Conservation (phyloP, 257 asterid species). For the Paulownia fortunei region DNA sequence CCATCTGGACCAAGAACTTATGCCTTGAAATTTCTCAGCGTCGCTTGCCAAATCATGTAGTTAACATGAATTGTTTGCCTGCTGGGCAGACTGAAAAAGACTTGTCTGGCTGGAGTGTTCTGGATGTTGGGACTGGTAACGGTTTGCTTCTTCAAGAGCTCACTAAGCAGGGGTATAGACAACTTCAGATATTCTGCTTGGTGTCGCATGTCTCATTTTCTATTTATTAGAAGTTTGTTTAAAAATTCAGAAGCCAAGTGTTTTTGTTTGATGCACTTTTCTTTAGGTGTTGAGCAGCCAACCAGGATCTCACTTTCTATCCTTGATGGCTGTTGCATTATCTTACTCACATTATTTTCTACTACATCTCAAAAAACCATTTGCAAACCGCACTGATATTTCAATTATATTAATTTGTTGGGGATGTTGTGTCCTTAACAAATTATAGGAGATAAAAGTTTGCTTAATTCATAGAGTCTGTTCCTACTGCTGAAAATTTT, state of each 20-base stretch:
- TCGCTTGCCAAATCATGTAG: constrained; percentile 66
- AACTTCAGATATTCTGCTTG: constrained; percentile 35
- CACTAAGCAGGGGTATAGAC: constrained; percentile 88
- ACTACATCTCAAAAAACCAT: background rate
- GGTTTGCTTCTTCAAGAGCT: constrained; percentile 97
- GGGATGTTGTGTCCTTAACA: constrained; percentile 2
- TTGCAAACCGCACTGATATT: background rate
- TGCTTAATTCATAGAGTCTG: background rate
- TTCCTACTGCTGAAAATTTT: background rate
- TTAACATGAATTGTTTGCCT: constrained; percentile 50
- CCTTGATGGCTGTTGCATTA: constrained; percentile 18
- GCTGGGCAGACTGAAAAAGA: constrained; percentile 64
- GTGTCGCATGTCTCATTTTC: background rate
- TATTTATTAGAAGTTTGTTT: background rate
- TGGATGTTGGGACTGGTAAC: constrained; percentile 98
- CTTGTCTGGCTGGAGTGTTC: constrained; percentile 78
- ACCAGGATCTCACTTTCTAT: background rate
- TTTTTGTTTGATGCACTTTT: constrained; percentile 8
- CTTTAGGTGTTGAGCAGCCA: background rate
- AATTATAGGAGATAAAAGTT: background rate
- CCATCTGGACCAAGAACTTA: constrained; percentile 82
- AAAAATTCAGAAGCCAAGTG: background rate
- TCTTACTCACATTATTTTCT: background rate
- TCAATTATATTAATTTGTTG: constrained; percentile 10
- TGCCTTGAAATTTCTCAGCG: constrained; percentile 76